Conservation (phyloP, 176 grass and related monocot species). For the Saccharum spontaneum region DNA sequence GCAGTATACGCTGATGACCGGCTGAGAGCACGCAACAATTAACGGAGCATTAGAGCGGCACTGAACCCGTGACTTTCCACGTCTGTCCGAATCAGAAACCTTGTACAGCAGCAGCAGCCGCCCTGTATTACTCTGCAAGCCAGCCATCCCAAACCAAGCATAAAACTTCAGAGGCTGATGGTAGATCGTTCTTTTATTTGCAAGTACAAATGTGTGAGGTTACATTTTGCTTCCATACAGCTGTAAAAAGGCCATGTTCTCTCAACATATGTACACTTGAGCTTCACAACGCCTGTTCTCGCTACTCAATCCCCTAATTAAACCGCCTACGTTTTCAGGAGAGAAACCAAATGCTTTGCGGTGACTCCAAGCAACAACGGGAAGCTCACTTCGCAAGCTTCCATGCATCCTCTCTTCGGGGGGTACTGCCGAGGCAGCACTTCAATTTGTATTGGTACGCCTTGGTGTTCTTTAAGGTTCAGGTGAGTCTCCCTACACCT, state of each 20-base stretch:
- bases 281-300: slow-evolving; percentile 25
- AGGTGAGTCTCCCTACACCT: slow-evolving; percentile 43
- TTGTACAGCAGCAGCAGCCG: neutral
- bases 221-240: slow-evolving; percentile 3
- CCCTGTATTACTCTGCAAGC: neutral
- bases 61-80: neutral
- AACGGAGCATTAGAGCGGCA: neutral
- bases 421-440: neutral
- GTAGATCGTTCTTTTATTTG: neutral
- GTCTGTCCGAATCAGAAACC: neutral
- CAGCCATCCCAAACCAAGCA: neutral
- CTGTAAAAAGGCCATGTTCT: neutral
- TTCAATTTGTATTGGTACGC: neutral
- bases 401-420: neutral
- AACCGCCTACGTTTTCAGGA: slow-evolving; percentile 4
- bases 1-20: neutral
- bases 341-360: slow-evolving; percentile 3
- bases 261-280: slow-evolving; percentile 47
- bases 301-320: slow-evolving; percentile 17
- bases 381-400: slow-evolving; percentile 29
- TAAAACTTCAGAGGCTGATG: no score
- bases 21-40: neutral
- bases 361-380: slow-evolving; percentile 2
- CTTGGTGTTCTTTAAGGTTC: slow-evolving; percentile 22
- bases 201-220: neutral